Base-by-base conservation (phyloP, 371 early-diverging fungal species). In the Circinella umbellata region DNA sequence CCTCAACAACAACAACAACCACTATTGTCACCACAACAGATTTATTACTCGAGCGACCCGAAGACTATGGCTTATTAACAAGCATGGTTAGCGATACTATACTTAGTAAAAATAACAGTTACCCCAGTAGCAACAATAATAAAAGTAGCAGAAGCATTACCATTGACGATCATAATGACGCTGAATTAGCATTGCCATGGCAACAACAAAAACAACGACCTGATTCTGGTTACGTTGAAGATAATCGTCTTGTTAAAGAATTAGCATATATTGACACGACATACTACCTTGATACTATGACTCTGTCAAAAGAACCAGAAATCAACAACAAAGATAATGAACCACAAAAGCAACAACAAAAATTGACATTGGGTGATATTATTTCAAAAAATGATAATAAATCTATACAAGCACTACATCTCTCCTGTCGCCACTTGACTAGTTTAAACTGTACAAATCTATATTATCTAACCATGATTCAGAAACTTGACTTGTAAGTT, bases 211-310 rank as follows among this genome's bases (percentile, higher is more conserved):
- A 20, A 38, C 46, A 49, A 61, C 62, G 66, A 35, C 48, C 66
- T 35, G 70, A 66, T 62, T 70, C 65, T 13, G 61, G 70, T n/a
- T 39, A 66, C 46, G 34, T 49, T 7, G 39, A 37, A 38, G 57
- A 62, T 9, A 38, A 39, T 35, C 57, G 60, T 36, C 46, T 81
- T 35, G 70, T 68, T n/a, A 59, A 74, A 53, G 84, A 84, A 62
- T 59, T 84, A 1, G 68, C 63, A 27, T 84, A 81, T 47, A 69
- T 84, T 38, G 81, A 84, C 67, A 69, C 75, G 46, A 84, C 80
- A 0, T 81, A 84, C 54, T 84, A 84, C 57, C 18, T 39, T 6
- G 48, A 72, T 48, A 18, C 17, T n/a, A 34, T 67, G 4, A 69
- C 48, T 15, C 48, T 39, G 4, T 36, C 18, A 20, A 39, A 57